Evolutionary conservation across 352 stramenopile genomes (phyloP).

Genomic region (Phytophthora macrochlamydospora): DNA sequence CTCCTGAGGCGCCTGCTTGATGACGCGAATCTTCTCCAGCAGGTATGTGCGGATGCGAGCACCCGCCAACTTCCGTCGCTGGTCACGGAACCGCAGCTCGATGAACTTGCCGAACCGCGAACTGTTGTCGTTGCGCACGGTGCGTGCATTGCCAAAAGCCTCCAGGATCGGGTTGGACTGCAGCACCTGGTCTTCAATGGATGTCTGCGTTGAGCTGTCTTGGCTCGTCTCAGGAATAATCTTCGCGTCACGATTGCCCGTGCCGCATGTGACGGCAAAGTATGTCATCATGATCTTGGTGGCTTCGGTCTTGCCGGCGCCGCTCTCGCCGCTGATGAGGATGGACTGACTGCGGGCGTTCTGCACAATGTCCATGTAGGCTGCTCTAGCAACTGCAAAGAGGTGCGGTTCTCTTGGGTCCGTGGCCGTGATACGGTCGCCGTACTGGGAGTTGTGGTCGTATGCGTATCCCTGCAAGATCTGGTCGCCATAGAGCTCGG

Average conservation of each 20-base stretch:
- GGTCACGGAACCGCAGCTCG: slow-evolving; percentile 74
- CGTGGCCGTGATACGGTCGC: slow-evolving; percentile 12
- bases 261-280: slow-evolving; percentile 75
- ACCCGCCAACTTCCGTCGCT: slow-evolving; percentile 49
- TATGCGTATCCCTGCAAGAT: slow-evolving; percentile 56
- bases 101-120: slow-evolving; percentile 94
- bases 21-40: slow-evolving; percentile 94
- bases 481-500: slow-evolving; percentile 64
- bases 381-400: slow-evolving; percentile 73
- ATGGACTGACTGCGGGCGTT: slow-evolving; percentile 81
- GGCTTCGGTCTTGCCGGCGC: slow-evolving; percentile 89
- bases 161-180: slow-evolving; percentile 92
- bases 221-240: slow-evolving; percentile 12
- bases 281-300: slow-evolving; percentile 93
- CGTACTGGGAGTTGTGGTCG: slow-evolving; percentile 22
- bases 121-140: slow-evolving; percentile 89
- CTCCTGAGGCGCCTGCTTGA: slow-evolving; percentile 75
- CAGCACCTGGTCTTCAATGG: slow-evolving; percentile 87
- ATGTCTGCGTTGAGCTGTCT: slow-evolving; percentile 19
- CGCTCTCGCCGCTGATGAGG: slow-evolving; percentile 87
- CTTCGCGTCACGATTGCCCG: slow-evolving; percentile 15
- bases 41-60: slow-evolving; percentile 92
- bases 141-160: slow-evolving; percentile 90
- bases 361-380: slow-evolving; percentile 74
- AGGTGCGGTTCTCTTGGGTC: slow-evolving; percentile 57